A percentile compares a stretch with the other conserved stretches of the same genome.
phyloP scores from a whole-genome alignment of 345 rosid species.

The Hibiscus tridactylites region DNA sequence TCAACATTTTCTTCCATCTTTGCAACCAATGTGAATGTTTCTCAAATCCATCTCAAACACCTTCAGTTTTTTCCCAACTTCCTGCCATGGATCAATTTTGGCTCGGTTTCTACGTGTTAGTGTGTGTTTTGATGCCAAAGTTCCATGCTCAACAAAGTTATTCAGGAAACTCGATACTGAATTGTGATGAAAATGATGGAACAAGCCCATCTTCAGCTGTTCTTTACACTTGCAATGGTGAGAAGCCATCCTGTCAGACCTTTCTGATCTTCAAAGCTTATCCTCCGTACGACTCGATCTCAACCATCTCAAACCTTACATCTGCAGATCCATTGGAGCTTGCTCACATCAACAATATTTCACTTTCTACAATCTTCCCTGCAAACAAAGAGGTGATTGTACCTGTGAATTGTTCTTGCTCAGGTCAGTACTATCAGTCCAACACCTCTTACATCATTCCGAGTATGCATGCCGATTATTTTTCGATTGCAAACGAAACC shows the following conservation, averaged over 20 bases:
- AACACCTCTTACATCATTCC: slow-evolving; percentile 27
- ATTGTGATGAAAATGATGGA: slow-evolving; percentile 10
- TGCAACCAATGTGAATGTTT: slow-evolving; percentile 4
- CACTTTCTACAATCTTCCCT: slow-evolving; percentile 13
- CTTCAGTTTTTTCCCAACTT: background rate
- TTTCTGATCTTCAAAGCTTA: slow-evolving; percentile 27
- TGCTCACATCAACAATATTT: slow-evolving; percentile 24
- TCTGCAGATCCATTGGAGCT: slow-evolving; percentile 30
- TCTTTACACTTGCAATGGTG: slow-evolving; percentile 27
- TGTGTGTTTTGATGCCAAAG: slow-evolving; percentile 6
- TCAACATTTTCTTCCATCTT: background rate
- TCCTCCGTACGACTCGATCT: slow-evolving; percentile 25
- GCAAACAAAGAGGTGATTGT: slow-evolving; percentile 27
- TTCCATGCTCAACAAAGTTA: slow-evolving; percentile 21
- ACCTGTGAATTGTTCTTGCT: slow-evolving; percentile 33
- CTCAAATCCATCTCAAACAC: background rate
- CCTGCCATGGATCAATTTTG: slow-evolving; percentile 14
- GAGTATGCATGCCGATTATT: slow-evolving; percentile 9
- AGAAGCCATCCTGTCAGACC: slow-evolving; percentile 20
- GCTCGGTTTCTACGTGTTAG: background rate
- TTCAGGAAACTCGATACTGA: slow-evolving; percentile 15
- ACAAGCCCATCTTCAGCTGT: slow-evolving; percentile 23
- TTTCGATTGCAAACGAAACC: slow-evolving; percentile 21
- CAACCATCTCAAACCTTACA: slow-evolving; percentile 27
- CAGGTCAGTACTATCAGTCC: slow-evolving; percentile 32